These are phyloP conservation scores for Ochetophila trinervis DNA, from an alignment of 306 rosid genomes.

Conservation along the genomic window DNA sequence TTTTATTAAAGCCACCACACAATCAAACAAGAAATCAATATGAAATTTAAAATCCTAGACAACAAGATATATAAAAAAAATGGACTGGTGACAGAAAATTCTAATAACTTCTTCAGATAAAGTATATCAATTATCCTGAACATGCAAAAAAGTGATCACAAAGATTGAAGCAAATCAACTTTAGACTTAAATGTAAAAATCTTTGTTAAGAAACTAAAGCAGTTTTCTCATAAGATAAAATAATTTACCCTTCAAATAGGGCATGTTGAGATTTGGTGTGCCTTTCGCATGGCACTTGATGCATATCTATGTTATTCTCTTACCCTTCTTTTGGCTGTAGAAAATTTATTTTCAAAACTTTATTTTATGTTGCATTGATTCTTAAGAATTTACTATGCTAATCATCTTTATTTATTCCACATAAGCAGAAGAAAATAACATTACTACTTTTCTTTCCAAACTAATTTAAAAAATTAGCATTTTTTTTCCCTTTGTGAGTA, in stretches of 20 bases:
- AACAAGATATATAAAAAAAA: neutral
- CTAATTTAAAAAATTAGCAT: neutral
- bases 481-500: neutral
- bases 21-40: slow-evolving; percentile 8
- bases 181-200: slow-evolving; percentile 3
- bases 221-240: too few species aligned
- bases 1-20: slow-evolving; percentile 15
- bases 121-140: neutral
- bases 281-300: neutral
- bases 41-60: slow-evolving; percentile 2
- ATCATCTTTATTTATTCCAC: neutral
- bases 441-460: neutral
- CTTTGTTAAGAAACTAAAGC: too few species aligned
- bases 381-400: neutral
- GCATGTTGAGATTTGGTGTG: too few species aligned
- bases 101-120: neutral
- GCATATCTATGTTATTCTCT: neutral
- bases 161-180: neutral
- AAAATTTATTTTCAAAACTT: neutral
- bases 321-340: neutral
- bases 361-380: neutral
- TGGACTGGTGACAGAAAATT: too few species aligned
- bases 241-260: too few species aligned
- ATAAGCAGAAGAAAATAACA: neutral
- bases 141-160: neutral